Evolutionary conservation across 352 stramenopile genomes (phyloP).

Genomic region (Globisporangium emineosum): DNA sequence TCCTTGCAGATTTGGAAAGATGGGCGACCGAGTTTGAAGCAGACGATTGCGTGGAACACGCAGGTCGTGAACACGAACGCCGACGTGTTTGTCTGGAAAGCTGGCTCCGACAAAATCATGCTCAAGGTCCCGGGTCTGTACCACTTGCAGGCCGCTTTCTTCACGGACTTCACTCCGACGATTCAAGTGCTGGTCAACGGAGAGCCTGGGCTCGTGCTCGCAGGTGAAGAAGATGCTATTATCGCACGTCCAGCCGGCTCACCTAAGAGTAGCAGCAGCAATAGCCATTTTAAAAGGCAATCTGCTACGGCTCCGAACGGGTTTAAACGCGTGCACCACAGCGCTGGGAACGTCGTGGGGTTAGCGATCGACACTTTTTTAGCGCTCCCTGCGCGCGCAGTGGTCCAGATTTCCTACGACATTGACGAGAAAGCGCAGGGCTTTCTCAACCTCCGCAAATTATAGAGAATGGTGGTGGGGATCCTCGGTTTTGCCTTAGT

Average conservation of each 20-base stretch:
- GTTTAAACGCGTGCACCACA: constrained; percentile 44
- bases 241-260: neutral
- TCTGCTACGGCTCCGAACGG: neutral
- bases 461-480: constrained; percentile 25
- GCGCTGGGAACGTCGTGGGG: constrained; percentile 52
- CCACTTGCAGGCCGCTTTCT: constrained; percentile 68
- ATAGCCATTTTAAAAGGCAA: neutral
- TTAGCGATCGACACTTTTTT: constrained; percentile 54
- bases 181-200: constrained; percentile 64
- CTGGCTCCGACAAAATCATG: constrained; percentile 40
- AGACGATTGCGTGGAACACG: constrained; percentile 64
- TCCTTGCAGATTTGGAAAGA: constrained; percentile 66
- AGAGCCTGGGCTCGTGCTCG: constrained; percentile 37
- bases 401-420: constrained; percentile 56
- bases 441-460: constrained; percentile 70
- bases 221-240: neutral
- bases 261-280: neutral
- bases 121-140: constrained; percentile 63
- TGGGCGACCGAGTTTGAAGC: constrained; percentile 38
- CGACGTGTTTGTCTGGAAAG: constrained; percentile 69
- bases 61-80: constrained; percentile 66
- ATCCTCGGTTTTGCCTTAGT: neutral
- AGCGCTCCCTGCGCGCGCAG: constrained; percentile 45
- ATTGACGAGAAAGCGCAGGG: constrained; percentile 67
- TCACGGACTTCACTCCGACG: constrained; percentile 49